Conservation (phyloP, 2,329 filamentous ascomycete genomes). For the Triangularia verruculosa region DNA sequence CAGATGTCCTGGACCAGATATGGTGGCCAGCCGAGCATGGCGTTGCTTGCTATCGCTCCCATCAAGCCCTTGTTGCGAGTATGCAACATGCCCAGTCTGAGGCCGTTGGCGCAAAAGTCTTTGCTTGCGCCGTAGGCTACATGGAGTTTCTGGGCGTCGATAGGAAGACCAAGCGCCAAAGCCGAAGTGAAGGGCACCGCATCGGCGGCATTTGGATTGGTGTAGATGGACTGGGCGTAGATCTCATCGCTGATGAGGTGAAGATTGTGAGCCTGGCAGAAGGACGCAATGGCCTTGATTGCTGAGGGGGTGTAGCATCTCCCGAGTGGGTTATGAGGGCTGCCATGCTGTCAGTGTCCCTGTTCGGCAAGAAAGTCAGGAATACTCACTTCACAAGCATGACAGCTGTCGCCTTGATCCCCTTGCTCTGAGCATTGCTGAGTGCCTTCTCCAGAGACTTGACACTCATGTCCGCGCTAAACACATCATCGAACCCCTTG, state of each 20-base stretch:
- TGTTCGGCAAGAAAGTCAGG: not conserved
- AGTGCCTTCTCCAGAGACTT: slow-evolving; percentile 21
- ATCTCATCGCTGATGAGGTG: slow-evolving; percentile 51
- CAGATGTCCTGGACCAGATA: slow-evolving; percentile 21
- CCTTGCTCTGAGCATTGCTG: slow-evolving; percentile 11
- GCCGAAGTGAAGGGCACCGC: slow-evolving; percentile 43
- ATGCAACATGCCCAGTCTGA: slow-evolving; percentile 50
- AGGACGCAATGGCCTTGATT: slow-evolving; percentile 32
- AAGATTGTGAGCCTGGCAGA: slow-evolving; percentile 41
- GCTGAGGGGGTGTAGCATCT: slow-evolving; percentile 12
- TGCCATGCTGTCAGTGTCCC: not conserved
- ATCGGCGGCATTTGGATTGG: slow-evolving; percentile 34
- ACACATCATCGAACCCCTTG: slow-evolving; percentile 23
- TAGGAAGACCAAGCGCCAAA: slow-evolving; percentile 45
- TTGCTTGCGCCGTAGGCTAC: slow-evolving; percentile 47
- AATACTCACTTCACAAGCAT: slow-evolving; percentile 12
- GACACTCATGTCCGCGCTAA: slow-evolving; percentile 20
- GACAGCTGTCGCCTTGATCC: slow-evolving; percentile 12
- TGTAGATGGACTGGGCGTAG: slow-evolving; percentile 51
- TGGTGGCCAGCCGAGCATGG: slow-evolving; percentile 22
- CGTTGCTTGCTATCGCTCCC: slow-evolving; percentile 35
- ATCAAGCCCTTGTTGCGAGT: slow-evolving; percentile 42
- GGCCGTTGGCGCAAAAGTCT: slow-evolving; percentile 57
- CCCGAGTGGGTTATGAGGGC: slow-evolving; percentile 16
- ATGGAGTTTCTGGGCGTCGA: slow-evolving; percentile 50